Percentiles rank a stretch among this genome's conserved stretches.
phyloP scores from a whole-genome alignment of 768 basidiomycete genomes.

The Amanita polypyramis region DNA sequence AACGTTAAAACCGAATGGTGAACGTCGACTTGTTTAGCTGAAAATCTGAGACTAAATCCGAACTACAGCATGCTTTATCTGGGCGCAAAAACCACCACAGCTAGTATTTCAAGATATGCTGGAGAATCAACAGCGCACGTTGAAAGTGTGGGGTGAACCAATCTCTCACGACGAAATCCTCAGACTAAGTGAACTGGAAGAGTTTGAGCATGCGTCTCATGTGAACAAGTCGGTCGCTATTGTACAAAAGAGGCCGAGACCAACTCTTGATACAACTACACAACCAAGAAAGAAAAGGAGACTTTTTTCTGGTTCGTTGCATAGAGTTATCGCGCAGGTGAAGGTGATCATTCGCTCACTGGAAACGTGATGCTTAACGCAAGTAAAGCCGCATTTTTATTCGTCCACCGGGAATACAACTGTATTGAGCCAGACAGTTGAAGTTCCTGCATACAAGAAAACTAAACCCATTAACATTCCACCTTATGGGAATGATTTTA shows the following conservation, averaged over 20 bases:
- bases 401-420: slow-evolving; percentile 16
- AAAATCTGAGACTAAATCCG: not conserved
- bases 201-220: slow-evolving; percentile 29
- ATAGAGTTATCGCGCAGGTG: slow-evolving; percentile 36
- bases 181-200: slow-evolving; percentile 27
- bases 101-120: not conserved
- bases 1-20: not conserved
- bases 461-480: slow-evolving; percentile 25
- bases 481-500: slow-evolving; percentile 20
- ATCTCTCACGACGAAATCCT: slow-evolving; percentile 24
- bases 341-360: slow-evolving; percentile 15
- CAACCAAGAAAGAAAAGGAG: slow-evolving; percentile 22
- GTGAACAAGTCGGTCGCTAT: not conserved
- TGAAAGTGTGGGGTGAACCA: slow-evolving; percentile 30
- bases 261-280: too few species aligned
- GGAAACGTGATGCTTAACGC: slow-evolving; percentile 10
- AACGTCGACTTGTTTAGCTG: not conserved
- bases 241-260: not conserved
- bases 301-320: slow-evolving; percentile 24
- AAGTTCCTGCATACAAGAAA: slow-evolving; percentile 23
- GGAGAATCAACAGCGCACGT: not conserved
- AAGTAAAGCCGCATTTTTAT: slow-evolving; percentile 26
- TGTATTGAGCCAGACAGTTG: slow-evolving; percentile 11
- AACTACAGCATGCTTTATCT: slow-evolving; percentile 6
- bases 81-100: not conserved